phyloP scores from a whole-genome alignment of 2,329 filamentous ascomycete genomes.

The Aspergillus persii region DNA sequence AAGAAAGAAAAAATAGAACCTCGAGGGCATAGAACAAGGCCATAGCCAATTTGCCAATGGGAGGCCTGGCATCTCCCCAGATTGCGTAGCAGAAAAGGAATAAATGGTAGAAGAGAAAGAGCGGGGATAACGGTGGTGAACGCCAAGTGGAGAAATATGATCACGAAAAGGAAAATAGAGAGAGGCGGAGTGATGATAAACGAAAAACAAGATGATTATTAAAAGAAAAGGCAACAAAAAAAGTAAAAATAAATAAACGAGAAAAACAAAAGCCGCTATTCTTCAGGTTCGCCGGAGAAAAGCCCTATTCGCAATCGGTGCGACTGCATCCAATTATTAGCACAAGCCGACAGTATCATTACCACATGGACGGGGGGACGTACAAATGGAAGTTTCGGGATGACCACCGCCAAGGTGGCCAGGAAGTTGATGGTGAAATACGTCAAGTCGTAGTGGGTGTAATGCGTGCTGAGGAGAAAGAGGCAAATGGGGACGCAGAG shows the following conservation, averaged over 20 bases:
- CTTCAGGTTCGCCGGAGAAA: slow-evolving; percentile 68
- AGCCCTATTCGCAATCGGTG: slow-evolving; percentile 75
- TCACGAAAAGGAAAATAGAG: slow-evolving; percentile 11
- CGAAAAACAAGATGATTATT: background rate
- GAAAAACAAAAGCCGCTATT: slow-evolving; percentile 37
- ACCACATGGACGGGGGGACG: slow-evolving; percentile 40
- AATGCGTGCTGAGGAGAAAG: slow-evolving; percentile 96
- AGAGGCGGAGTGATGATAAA: slow-evolving; percentile 7
- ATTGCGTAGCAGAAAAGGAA: slow-evolving; percentile 6
- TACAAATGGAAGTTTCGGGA: slow-evolving; percentile 94
- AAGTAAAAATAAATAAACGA: background rate
- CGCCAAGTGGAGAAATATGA: slow-evolving; percentile 19
- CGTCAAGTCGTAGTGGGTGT: slow-evolving; percentile 94
- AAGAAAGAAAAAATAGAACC: background rate
- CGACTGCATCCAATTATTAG: slow-evolving; percentile 55
- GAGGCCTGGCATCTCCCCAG: background rate
- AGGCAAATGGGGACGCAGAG: slow-evolving; percentile 90
- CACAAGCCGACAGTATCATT: slow-evolving; percentile 1
- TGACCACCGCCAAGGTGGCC: slow-evolving; percentile 86
- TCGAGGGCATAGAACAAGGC: background rate
- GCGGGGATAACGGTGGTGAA: slow-evolving; percentile 11
- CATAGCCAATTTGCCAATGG: slow-evolving; percentile 11
- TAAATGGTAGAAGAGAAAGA: slow-evolving; percentile 17
- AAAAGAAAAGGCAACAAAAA: background rate
- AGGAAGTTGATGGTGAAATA: slow-evolving; percentile 98